phyloP scores from a whole-genome alignment of 371 early-diverging fungal genomes.

The Rhizopus stolonifer region DNA sequence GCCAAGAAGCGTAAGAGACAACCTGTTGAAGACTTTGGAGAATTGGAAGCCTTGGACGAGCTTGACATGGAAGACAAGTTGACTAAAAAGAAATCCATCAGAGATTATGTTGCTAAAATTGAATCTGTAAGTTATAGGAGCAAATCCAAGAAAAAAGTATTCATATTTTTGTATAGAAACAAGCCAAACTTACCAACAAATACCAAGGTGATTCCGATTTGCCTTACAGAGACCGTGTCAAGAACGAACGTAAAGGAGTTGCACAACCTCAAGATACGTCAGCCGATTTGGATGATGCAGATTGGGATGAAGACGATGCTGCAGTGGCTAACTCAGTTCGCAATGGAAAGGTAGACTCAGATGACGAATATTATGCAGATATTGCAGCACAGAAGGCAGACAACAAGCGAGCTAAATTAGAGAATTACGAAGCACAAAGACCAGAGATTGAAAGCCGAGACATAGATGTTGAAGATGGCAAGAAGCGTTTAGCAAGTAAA shows the following conservation, averaged over 20 bases:
- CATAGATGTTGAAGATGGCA: conserved; percentile 49
- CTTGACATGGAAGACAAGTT: conserved; percentile 81
- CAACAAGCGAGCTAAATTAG: conserved; percentile 51
- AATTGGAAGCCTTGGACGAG: conserved; percentile 70
- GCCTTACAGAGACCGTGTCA: conserved; percentile 67
- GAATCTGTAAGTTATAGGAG: conserved; percentile 73
- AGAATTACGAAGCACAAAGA: conserved; percentile 41
- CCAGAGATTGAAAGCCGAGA: conserved; percentile 44
- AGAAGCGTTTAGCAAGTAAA: conserved; percentile 83
- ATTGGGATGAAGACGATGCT: conserved; percentile 57
- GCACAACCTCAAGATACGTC: conserved; percentile 56
- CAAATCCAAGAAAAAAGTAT: too few relatives aligned
- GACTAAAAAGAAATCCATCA: conserved; percentile 63
- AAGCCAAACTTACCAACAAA: conserved; percentile 43
- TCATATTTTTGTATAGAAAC: conserved; percentile 37
- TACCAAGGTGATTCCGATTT: conserved; percentile 75
- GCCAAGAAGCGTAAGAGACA: conserved; percentile 49
- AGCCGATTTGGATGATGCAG: conserved; percentile 64
- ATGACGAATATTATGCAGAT: conserved; percentile 61
- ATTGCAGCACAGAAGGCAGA: conserved; percentile 47
- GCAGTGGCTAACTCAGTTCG: conserved; percentile 42
- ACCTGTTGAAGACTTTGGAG: conserved; percentile 73
- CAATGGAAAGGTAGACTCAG: conserved; percentile 31
- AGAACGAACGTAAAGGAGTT: conserved; percentile 58
- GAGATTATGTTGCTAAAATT: conserved; percentile 72